Base-by-base conservation (phyloP, 2,329 filamentous ascomycete genomes). In the Huntiella bhutanensis region DNA sequence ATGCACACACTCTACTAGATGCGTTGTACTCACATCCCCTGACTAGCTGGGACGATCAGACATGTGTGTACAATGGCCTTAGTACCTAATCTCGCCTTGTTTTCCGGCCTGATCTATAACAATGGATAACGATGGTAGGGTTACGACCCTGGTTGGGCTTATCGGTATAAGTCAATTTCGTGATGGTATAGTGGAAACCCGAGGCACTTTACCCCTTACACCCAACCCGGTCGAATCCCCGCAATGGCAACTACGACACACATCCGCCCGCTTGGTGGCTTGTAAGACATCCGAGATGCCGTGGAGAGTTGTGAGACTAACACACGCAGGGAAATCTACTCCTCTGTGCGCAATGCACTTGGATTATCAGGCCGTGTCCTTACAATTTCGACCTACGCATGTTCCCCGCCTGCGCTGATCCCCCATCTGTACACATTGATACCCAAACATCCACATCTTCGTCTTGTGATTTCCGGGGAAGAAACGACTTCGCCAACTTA, bases 301-400 rank as follows among this genome's bases (percentile, higher is more conserved):
- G 19, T 17, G 19, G 10, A 19, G 8, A 16, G 4, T 17, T 8
- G 5, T 33, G 12, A 6, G 17, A 40, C 15, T 37, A 53, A 45
- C 42, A 42, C n/a, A 4, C 12, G 4, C 47, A 69, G 67, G 41
- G 67, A 70, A 51, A 56, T 60, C 35, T 68, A 57, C 52, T 68
- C 63, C 4, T 64, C 68, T 2, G 59, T 64, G 4, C 63, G 68
- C 2, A 67, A 71, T 51, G 54, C 58, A 3, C 55, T 71, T 3
- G 66, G 66, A 32, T 54, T 71, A 39, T 68, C 70, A 52, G 62
- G 62, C 47, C 63, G 64, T 41, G 67, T 73, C 10, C 57, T 59
- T 39, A 60, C 65, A 32, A 65, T 66, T 8, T 63, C 63, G 35
- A 64, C 63, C 34, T 72, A 73, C 51, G 51, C 44, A 46, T 54